Conservation (phyloP, 306 rosid species). For the Vigna nakashimae region DNA sequence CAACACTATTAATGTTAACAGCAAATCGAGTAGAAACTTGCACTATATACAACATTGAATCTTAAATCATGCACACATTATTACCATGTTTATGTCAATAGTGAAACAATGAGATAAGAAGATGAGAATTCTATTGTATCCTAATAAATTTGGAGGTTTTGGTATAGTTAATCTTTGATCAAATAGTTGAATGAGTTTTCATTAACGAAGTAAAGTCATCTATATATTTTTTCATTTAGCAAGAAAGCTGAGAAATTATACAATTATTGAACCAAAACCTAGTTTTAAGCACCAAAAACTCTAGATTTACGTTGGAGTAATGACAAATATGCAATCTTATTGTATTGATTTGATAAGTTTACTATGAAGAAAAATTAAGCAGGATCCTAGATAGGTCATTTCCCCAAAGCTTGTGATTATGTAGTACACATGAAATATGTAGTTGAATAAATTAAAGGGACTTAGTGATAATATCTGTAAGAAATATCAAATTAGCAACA, state of each 20-base stretch:
- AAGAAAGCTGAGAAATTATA: not conserved
- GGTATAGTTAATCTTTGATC: not conserved
- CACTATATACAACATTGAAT: not conserved
- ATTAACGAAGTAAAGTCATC: not conserved
- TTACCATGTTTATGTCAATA: not conserved
- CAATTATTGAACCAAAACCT: too few relatives aligned
- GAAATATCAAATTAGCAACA: not conserved
- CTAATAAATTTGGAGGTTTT: not conserved
- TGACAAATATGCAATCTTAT: not conserved
- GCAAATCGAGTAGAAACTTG: not conserved
- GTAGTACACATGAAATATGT: not conserved
- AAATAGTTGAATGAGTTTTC: not conserved
- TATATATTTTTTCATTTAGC: not conserved
- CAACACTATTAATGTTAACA: conserved; percentile 18
- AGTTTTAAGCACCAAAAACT: not conserved
- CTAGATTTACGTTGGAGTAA: not conserved
- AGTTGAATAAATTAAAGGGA: not conserved
- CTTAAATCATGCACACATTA: not conserved
- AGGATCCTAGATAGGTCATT: not conserved
- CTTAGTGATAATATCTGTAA: not conserved
- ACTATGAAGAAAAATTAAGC: not conserved
- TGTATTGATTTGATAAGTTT: not conserved
- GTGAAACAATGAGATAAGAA: not conserved
- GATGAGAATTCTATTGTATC: not conserved
- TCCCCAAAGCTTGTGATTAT: not conserved